phyloP scores from a whole-genome alignment of 2,329 filamentous ascomycete species.

The Alternaria ventricosa region DNA sequence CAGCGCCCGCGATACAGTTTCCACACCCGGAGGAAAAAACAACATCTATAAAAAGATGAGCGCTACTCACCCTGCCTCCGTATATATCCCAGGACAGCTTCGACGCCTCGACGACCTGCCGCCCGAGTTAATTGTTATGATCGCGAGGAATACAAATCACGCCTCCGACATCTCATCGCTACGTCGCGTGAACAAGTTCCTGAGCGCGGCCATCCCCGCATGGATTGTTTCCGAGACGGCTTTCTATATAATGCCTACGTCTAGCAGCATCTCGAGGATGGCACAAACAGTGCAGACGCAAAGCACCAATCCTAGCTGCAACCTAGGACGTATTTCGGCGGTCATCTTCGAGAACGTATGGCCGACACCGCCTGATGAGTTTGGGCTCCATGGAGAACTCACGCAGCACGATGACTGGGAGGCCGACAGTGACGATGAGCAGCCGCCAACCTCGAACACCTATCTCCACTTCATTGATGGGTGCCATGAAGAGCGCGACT shows the following conservation, averaged over 20 bases:
- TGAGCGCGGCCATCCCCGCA: not conserved
- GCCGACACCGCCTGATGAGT: not conserved
- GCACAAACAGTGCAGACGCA: not conserved
- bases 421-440: not conserved
- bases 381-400: not conserved
- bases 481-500: not conserved
- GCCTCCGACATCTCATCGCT: not conserved
- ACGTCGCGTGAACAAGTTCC: not conserved
- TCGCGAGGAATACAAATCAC: not conserved
- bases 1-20: not conserved
- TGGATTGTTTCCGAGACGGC: not conserved
- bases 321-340: not conserved
- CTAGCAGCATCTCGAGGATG: not conserved
- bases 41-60: not conserved
- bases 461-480: not conserved
- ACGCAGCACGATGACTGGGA: not conserved
- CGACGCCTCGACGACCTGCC: conserved; percentile 17
- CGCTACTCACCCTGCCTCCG: not conserved
- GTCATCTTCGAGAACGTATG: not conserved
- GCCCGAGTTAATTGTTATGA: not conserved
- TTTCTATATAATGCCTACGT: not conserved
- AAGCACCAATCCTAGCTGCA: not conserved
- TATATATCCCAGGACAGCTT: not conserved
- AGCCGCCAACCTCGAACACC: not conserved
- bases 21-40: not conserved